Conservation (phyloP, 768 basidiomycete genomes). For the Saitozyma podzolica region DNA sequence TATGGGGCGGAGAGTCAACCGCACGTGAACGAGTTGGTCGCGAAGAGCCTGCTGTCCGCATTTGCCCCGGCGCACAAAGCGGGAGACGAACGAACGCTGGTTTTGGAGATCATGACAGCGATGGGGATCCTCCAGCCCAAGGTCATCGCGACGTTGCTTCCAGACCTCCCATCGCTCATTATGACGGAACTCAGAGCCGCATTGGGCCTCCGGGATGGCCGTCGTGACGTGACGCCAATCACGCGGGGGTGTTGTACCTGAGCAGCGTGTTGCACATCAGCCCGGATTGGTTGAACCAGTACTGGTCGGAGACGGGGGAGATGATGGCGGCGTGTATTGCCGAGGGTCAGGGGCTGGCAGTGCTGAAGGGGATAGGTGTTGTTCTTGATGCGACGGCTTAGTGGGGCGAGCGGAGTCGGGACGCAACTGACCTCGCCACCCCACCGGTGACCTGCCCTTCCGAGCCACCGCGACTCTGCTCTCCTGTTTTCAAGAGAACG, state of each 20-base stretch:
- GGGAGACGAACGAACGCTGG: slow-evolving; percentile 27
- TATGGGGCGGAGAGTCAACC: slow-evolving; percentile 19
- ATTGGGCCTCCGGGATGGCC: slow-evolving; percentile 17
- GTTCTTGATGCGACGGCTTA: slow-evolving; percentile 19
- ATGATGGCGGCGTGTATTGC: slow-evolving; percentile 36
- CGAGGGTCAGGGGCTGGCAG: slow-evolving; percentile 30
- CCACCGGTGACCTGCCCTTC: too few species aligned
- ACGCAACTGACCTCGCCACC: too few species aligned
- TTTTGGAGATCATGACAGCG: slow-evolving; percentile 33
- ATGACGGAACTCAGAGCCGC: slow-evolving; percentile 26
- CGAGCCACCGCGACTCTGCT: too few species aligned
- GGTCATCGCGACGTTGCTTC: slow-evolving; percentile 19
- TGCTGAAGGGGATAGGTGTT: slow-evolving; percentile 36
- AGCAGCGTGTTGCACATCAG: slow-evolving; percentile 17
- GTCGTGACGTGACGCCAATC: slow-evolving; percentile 11
- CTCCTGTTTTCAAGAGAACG: too few species aligned
- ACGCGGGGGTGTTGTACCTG: slow-evolving; percentile 22
- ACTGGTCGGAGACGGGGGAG: slow-evolving; percentile 36
- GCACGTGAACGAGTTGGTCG: slow-evolving; percentile 32
- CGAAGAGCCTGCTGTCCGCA: slow-evolving; percentile 29
- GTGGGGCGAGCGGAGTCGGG: too few species aligned
- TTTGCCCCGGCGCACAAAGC: slow-evolving; percentile 10
- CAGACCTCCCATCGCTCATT: slow-evolving; percentile 34
- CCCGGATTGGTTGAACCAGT: slow-evolving; percentile 30
- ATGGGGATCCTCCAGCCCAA: slow-evolving; percentile 35